Base-by-base conservation (phyloP, 192 early-diverging fungal genomes). In the Mortierella hygrophila region DNA sequence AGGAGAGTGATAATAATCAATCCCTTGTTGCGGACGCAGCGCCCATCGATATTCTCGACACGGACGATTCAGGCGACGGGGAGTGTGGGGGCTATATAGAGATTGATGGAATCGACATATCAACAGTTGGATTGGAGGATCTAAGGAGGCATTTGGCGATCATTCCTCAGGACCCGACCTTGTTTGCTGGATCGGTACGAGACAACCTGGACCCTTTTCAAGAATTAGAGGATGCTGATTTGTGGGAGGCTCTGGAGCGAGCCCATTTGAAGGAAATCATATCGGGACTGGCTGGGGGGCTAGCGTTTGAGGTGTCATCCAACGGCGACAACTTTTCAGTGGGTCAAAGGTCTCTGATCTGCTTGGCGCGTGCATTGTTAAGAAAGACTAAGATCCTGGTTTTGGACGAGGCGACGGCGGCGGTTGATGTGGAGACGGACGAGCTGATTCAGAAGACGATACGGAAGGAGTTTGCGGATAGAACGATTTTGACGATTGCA, bases 191-290 rank as follows among this genome's bases (percentile, higher is more conserved):
- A 1, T 89, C 88, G 26, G 71, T 93, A 11, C 91, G 97, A 10
- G 94, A 95, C 71, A 98, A 98, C 88, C 88, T 99, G 16, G 97
- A 99, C 88, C 97, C 97, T 6, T 96, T 97, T 81, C 88, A 81
- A 47, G 94, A 96, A 87, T 92, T 93, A 79, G 85, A 88, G 49
- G 98, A 99, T 70, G 89, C 89, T 68, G 88, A 91, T 6, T 84
- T 98, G 18, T 97, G 93, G 93, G 90, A 93, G 37, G 94, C 94
- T 0, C 89, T 99, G 49, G 88, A 89, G 52, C 88, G 96, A n/a
- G 95, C 97, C 9, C 94, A 95, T 76, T 77, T 98, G 54, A 80
- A 91, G 72, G 71, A 73, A 1, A 52, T 29, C 68, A 82, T 88
- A n/a, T 47, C 78, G 32, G 54, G 71, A 0, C 70, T 88, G 15